Percentiles rank a stretch among this genome's conserved stretches.
Evolutionary conservation across 164 flowering plant genomes (phyloP).

Genomic region (Saururus chinensis): DNA sequence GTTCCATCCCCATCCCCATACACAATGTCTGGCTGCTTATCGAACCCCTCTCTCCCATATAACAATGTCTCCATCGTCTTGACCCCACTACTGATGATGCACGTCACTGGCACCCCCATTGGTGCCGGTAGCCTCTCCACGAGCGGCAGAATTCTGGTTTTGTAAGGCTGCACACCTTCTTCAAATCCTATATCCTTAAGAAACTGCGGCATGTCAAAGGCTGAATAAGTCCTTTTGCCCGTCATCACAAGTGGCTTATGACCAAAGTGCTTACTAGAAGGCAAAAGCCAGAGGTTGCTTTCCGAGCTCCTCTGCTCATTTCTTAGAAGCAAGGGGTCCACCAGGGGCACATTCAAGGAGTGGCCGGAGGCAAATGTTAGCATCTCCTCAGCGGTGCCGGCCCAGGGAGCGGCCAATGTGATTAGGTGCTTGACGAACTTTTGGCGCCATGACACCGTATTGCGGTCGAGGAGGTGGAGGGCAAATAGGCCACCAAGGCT

Average conservation of each 20-base stretch:
- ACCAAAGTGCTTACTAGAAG: conserved; percentile 41
- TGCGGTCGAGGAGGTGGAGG: conserved; percentile 66
- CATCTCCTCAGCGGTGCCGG: conserved; percentile 70
- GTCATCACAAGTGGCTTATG: conserved; percentile 35
- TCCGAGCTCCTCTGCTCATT: no score
- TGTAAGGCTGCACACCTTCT: conserved; percentile 50
- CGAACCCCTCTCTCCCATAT: conserved; percentile 48
- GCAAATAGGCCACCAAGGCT: no score
- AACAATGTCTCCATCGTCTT: conserved; percentile 59
- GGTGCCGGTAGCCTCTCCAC: conserved; percentile 28
- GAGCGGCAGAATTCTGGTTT: conserved; percentile 44
- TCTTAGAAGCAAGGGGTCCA: no score
- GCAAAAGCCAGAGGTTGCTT: conserved; percentile 87
- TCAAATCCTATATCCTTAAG: conserved; percentile 64
- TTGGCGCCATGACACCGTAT: conserved; percentile 43
- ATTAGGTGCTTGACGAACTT: conserved; percentile 63
- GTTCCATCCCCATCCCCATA: conserved; percentile 97
- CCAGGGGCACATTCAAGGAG: no score
- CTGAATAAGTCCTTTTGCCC: conserved; percentile 13
- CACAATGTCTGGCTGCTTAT: conserved; percentile 49
- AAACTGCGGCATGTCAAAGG: conserved; percentile 39
- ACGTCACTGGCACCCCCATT: conserved; percentile 43
- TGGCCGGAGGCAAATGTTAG: conserved; percentile 83
- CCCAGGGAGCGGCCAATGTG: conserved; percentile 80
- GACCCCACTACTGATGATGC: conserved; percentile 63